phyloP scores from a whole-genome alignment of 2,329 filamentous ascomycete species.

The Fusarium sp. region DNA sequence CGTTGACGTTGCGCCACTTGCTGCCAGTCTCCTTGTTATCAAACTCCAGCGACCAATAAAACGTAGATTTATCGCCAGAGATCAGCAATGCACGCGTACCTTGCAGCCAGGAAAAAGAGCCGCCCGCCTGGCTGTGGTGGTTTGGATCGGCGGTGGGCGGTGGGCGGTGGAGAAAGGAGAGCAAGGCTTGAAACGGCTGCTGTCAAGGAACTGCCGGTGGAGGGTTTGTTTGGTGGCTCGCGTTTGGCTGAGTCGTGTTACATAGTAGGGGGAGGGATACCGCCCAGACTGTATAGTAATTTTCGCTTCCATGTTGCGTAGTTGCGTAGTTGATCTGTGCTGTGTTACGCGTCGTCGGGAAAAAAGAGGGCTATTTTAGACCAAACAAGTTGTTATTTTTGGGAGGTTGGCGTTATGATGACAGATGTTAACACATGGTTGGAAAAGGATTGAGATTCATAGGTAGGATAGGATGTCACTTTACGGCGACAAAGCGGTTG shows the following conservation, averaged over 20 bases:
- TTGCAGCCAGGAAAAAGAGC: constrained; percentile 5
- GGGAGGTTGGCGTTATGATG: neutral
- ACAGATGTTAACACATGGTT: neutral
- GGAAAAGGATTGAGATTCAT: no score
- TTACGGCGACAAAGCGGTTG: no score
- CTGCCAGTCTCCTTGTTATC: constrained; percentile 14
- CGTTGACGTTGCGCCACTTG: neutral
- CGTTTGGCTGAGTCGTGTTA: constrained; percentile 11
- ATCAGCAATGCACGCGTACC: constrained; percentile 19
- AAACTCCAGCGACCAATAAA: neutral
- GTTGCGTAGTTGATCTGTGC: neutral
- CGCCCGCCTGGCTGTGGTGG: neutral
- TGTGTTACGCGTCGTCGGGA: constrained; percentile 22
- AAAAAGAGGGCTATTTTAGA: constrained; percentile 2
- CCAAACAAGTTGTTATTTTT: neutral
- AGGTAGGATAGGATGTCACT: no score
- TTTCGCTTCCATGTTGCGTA: neutral
- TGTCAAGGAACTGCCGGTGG: constrained; percentile 20
- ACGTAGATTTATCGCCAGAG: neutral
- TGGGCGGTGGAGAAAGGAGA: constrained; percentile 24
- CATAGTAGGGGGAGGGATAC: neutral
- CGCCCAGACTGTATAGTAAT: neutral
- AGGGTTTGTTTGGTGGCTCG: neutral
- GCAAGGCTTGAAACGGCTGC: constrained; percentile 22
- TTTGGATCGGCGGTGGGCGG: neutral